A percentile compares a stretch with the other conserved stretches of the same genome.
Evolutionary conservation across 495 filamentous ascomycete species (phyloP).

Genomic region (Xylaria flabelliformis): DNA sequence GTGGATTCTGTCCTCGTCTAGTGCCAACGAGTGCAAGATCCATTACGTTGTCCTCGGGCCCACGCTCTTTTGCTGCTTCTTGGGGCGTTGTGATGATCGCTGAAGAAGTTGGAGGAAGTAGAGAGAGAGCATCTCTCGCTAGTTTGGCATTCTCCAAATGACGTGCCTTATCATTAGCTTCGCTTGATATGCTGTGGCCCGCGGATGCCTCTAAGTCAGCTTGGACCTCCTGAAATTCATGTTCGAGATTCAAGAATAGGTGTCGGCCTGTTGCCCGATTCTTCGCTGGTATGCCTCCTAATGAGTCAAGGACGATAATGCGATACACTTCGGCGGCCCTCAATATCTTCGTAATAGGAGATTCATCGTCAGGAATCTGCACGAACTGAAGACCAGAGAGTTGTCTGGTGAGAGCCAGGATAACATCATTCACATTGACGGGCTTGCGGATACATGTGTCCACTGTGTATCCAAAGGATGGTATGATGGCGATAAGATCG

Average conservation of each 20-base stretch:
- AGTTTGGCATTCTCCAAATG: slow-evolving; percentile 80
- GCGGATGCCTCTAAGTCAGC: slow-evolving; percentile 56
- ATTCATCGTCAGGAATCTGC: slow-evolving; percentile 50
- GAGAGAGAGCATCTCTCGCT: slow-evolving; percentile 67
- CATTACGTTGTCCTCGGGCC: slow-evolving; percentile 50
- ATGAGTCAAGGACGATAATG: slow-evolving; percentile 85
- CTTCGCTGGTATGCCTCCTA: slow-evolving; percentile 82
- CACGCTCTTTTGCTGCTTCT: slow-evolving; percentile 69
- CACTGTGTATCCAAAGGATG: slow-evolving; percentile 70
- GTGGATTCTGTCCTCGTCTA: slow-evolving; percentile 80
- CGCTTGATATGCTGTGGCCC: slow-evolving; percentile 11
- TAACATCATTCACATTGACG: slow-evolving; percentile 68
- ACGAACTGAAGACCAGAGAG: slow-evolving; percentile 66
- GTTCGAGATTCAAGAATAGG: slow-evolving; percentile 93
- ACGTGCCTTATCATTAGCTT: slow-evolving; percentile 29
- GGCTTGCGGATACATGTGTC: slow-evolving; percentile 61
- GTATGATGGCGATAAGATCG: slow-evolving; percentile 80
- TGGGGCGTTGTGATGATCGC: slow-evolving; percentile 84
- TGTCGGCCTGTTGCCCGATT: slow-evolving; percentile 72
- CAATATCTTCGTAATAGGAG: slow-evolving; percentile 51
- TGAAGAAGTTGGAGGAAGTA: slow-evolving; percentile 86
- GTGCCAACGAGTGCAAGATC: slow-evolving; percentile 61
- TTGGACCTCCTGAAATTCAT: slow-evolving; percentile 76
- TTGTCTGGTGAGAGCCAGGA: slow-evolving; percentile 74
- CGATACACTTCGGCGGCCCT: slow-evolving; percentile 72